Percentiles rank a stretch among this genome's conserved stretches.
These are phyloP conservation scores for Epichloe brachyelytri DNA, from an alignment of 2,329 filamentous ascomycete genomes.

Conservation along the genomic window DNA sequence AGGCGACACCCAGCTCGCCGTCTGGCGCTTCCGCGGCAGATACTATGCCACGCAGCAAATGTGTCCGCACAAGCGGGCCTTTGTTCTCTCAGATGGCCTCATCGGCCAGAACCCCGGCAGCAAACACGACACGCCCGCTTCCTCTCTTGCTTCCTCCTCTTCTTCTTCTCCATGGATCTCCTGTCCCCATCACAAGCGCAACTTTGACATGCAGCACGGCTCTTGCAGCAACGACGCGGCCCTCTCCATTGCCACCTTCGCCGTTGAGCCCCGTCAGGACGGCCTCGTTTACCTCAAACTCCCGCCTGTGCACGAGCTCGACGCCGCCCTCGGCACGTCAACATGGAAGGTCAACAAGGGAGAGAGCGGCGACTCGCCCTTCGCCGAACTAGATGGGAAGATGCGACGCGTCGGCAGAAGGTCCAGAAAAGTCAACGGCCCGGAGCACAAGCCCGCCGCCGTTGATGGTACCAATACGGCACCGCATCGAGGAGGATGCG, in stretches of 20 bases:
- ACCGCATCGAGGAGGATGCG: conserved; percentile 17
- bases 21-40: conserved; percentile 70
- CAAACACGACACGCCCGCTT: conserved; percentile 14
- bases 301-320: conserved; percentile 69
- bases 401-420: conserved; percentile 14
- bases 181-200: conserved; percentile 82
- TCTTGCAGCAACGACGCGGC: conserved; percentile 61
- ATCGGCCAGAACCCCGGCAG: conserved; percentile 49
- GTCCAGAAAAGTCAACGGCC: conserved; percentile 25
- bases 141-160: neutral
- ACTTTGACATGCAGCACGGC: conserved; percentile 64
- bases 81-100: conserved; percentile 76
- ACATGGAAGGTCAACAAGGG: conserved; percentile 68
- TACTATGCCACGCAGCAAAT: conserved; percentile 88
- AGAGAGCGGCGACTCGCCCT: conserved; percentile 35
- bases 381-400: conserved; percentile 33
- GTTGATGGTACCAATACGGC: no score
- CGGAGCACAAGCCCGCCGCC: conserved; percentile 15
- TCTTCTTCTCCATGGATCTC: conserved; percentile 56
- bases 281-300: conserved; percentile 70
- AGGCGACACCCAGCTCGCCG: conserved; percentile 76
- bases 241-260: conserved; percentile 73
- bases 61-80: conserved; percentile 86
- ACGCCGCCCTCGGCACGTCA: conserved; percentile 62
- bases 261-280: conserved; percentile 57